Conservation (phyloP, 768 basidiomycete species). For the Suillus occidentalis region DNA sequence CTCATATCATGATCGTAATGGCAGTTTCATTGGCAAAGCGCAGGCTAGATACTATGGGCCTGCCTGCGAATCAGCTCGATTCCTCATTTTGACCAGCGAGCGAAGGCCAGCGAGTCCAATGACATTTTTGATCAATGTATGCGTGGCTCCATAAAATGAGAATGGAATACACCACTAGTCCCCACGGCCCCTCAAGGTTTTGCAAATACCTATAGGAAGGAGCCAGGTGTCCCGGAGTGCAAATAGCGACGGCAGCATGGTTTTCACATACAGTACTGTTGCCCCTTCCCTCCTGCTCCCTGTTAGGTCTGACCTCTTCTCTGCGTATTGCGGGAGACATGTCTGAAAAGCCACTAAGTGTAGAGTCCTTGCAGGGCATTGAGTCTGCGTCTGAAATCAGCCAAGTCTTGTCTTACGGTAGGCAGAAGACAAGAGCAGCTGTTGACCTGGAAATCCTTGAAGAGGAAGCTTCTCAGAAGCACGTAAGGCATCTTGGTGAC, state of each 20-base stretch:
- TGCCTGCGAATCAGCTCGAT: neutral
- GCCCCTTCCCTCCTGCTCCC: neutral
- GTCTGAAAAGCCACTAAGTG: neutral
- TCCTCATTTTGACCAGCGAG: neutral
- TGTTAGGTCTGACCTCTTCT: neutral
- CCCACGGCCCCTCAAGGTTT: neutral
- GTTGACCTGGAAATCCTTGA: neutral
- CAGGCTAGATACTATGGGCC: too few relatives aligned
- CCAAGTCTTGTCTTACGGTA: neutral
- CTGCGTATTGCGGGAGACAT: neutral
- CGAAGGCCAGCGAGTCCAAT: neutral
- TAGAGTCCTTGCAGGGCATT: neutral
- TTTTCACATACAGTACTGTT: neutral
- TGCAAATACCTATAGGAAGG: neutral
- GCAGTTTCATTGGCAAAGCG: neutral
- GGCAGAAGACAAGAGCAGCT: neutral
- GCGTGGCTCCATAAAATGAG: neutral
- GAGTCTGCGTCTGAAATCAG: neutral
- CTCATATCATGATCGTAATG: neutral
- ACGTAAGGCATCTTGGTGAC: constrained; percentile 21
- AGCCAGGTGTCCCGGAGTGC: too few relatives aligned
- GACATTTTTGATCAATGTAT: neutral
- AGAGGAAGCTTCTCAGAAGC: constrained; percentile 7
- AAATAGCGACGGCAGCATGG: neutral
- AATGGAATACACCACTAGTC: neutral